Evolutionary conservation across 2,329 filamentous ascomycete genomes (phyloP).

Genomic region (Venturia aucupariae): DNA sequence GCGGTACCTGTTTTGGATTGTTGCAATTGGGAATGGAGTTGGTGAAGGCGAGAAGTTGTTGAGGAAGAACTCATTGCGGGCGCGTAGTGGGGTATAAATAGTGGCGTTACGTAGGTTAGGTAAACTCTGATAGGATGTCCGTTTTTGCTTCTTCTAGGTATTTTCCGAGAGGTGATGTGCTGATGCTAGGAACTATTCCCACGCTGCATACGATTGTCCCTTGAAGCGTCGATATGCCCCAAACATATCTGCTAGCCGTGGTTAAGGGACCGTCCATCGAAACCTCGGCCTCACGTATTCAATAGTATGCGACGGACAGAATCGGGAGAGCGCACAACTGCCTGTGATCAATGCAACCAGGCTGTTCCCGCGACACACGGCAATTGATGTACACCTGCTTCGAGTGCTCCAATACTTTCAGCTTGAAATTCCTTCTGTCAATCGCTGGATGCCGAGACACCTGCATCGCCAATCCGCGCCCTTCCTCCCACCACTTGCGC

Average conservation of each 20-base stretch:
- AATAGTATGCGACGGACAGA: background rate
- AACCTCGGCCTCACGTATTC: background rate
- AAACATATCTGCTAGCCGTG: background rate
- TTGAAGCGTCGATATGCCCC: background rate
- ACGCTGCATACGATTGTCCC: background rate
- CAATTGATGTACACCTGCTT: background rate
- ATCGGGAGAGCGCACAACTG: background rate
- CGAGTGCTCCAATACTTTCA: background rate
- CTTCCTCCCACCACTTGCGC: background rate
- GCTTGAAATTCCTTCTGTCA: background rate
- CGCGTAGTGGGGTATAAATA: background rate
- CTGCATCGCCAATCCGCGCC: background rate
- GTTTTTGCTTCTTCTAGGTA: background rate
- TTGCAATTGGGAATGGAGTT: background rate
- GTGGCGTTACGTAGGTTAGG: conserved; percentile 1
- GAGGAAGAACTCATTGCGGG: conserved; percentile 6
- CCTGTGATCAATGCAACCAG: background rate
- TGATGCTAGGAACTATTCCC: background rate
- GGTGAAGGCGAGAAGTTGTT: background rate
- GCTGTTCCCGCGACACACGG: background rate
- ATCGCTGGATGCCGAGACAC: background rate
- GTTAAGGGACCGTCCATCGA: background rate
- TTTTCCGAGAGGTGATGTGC: background rate
- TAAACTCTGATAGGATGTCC: background rate
- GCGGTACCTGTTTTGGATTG: background rate